Evolutionary conservation across 2,329 filamentous ascomycete species (phyloP).

Genomic region (Rachicladosporium sp.): DNA sequence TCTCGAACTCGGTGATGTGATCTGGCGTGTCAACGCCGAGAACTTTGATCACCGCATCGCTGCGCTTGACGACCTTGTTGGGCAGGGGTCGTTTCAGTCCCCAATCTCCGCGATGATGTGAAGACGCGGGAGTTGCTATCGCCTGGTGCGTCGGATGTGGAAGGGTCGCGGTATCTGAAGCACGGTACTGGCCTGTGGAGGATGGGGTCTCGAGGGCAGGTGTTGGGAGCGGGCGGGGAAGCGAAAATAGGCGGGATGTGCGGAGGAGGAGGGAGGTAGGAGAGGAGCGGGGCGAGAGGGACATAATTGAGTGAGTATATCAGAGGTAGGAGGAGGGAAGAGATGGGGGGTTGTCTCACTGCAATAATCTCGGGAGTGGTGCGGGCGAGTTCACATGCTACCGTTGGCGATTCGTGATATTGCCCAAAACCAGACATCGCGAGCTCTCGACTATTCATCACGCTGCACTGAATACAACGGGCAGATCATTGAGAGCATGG

Average conservation of each 20-base stretch:
- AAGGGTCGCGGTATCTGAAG: slow-evolving; percentile 59
- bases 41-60: slow-evolving; percentile 61
- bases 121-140: slow-evolving; percentile 63
- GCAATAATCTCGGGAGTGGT: too few relatives aligned
- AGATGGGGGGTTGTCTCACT: too few relatives aligned
- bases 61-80: slow-evolving; percentile 57
- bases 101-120: slow-evolving; percentile 74
- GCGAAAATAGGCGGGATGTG: slow-evolving; percentile 77
- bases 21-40: slow-evolving; percentile 72
- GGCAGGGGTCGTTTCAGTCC: slow-evolving; percentile 80
- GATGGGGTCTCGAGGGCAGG: slow-evolving; percentile 35
- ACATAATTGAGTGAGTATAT: slow-evolving; percentile 15
- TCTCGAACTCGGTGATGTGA: slow-evolving; percentile 78
- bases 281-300: slow-evolving; percentile 31
- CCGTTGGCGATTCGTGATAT: too few relatives aligned
- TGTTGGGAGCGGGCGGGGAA: slow-evolving; percentile 62
- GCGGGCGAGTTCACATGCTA: too few relatives aligned
- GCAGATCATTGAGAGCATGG: too few relatives aligned
- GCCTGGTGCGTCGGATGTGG: slow-evolving; percentile 72
- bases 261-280: slow-evolving; percentile 61
- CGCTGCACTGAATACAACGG: too few relatives aligned
- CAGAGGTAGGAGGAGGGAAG: not conserved
- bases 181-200: slow-evolving; percentile 37
- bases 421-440: too few relatives aligned
- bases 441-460: too few relatives aligned